Evolutionary conservation across 2,329 filamentous ascomycete species (phyloP).

Genomic region (Aspergillus quadrilineatus): DNA sequence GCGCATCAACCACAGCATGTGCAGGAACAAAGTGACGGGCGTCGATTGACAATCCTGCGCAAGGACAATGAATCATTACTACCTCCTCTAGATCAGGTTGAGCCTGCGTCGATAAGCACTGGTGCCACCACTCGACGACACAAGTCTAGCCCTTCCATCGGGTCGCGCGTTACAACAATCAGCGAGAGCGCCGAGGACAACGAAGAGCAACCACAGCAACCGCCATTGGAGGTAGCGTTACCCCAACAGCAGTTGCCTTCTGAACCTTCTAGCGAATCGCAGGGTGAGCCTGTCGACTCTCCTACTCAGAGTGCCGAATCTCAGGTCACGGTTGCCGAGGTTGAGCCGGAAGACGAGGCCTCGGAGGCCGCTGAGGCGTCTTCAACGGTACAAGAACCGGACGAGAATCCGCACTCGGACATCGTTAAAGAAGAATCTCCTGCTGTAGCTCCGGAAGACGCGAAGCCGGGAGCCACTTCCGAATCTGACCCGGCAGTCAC

Average conservation of each 20-base stretch:
- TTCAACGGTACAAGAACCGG: not conserved
- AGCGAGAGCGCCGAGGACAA: constrained; percentile 78
- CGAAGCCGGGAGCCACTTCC: constrained; percentile 3
- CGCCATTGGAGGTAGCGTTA: not conserved
- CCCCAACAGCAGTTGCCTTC: not conserved
- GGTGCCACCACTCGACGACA: constrained; percentile 77
- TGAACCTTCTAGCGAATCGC: not conserved
- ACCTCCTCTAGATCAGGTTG: constrained; percentile 27
- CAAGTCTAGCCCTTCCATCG: constrained; percentile 76
- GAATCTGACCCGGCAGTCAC: constrained; percentile 1
- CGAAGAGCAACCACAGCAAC: constrained; percentile 1
- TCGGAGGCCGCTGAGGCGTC: constrained; percentile 2
- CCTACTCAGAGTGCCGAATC: constrained; percentile 14
- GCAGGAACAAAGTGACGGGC: constrained; percentile 28
- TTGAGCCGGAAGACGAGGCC: constrained; percentile 18
- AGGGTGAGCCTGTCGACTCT: not conserved
- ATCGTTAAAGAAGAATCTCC: not conserved
- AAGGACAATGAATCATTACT: constrained; percentile 31
- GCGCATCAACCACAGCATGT: constrained; percentile 28
- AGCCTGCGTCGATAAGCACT: constrained; percentile 52
- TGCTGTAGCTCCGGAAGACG: not conserved
- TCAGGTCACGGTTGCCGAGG: constrained; percentile 22
- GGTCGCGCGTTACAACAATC: constrained; percentile 76
- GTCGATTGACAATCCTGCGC: constrained; percentile 38
- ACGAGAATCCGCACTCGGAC: constrained; percentile 2